Evolutionary conservation across 1,284 basidiomycete species (phyloP).

Genomic region (Ustilago xerochloae): DNA sequence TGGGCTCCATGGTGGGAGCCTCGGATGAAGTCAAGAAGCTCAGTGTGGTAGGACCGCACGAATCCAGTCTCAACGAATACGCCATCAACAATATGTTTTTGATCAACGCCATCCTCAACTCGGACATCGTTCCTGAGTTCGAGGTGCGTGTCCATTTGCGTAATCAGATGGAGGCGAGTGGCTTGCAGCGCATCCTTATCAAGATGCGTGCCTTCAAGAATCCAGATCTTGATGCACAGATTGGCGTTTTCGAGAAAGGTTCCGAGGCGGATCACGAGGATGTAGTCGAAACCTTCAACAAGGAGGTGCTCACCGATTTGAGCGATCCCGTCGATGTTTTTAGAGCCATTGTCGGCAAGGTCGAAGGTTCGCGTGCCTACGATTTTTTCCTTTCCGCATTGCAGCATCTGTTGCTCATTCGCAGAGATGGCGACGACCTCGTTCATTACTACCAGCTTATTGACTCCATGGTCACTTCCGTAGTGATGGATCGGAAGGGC

Average conservation of each 20-base stretch:
- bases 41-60: constrained; percentile 73
- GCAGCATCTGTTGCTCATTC: constrained; percentile 90
- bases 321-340: constrained; percentile 87
- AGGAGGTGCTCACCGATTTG: constrained; percentile 80
- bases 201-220: constrained; percentile 78
- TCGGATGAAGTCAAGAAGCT: constrained; percentile 82
- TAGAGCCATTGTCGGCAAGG: constrained; percentile 80
- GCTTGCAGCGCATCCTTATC: constrained; percentile 79
- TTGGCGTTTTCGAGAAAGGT: constrained; percentile 76
- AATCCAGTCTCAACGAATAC: constrained; percentile 79
- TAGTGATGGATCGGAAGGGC: constrained; percentile 89
- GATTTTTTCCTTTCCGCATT: constrained; percentile 91
- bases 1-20: constrained; percentile 94
- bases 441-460: constrained; percentile 92
- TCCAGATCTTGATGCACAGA: constrained; percentile 76
- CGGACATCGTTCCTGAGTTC: constrained; percentile 69
- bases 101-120: constrained; percentile 59
- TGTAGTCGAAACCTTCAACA: constrained; percentile 81
- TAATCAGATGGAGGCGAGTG: constrained; percentile 87
- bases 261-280: constrained; percentile 83
- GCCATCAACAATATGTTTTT: constrained; percentile 61
- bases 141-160: constrained; percentile 86
- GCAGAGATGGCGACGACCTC: constrained; percentile 79
- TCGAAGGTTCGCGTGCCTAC: constrained; percentile 80
- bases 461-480: constrained; percentile 89